phyloP scores from a whole-genome alignment of 176 grass and related monocot species.

The Saccharum officinarum region DNA sequence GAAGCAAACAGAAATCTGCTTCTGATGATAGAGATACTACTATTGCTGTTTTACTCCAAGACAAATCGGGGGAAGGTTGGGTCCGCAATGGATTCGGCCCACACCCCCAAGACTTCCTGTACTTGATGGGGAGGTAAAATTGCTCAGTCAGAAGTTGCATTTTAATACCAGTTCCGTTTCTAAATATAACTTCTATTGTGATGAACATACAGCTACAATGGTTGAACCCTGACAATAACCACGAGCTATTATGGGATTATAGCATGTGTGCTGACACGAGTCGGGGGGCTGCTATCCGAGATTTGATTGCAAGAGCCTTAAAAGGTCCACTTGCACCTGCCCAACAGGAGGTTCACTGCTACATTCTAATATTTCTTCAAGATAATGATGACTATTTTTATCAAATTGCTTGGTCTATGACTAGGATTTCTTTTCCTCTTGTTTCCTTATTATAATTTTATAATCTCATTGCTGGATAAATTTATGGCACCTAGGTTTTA shows the following conservation, averaged over 20 bases:
- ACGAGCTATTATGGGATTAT: slow-evolving; percentile 98
- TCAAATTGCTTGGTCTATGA: slow-evolving; percentile 20
- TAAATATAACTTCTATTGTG: slow-evolving; percentile 33
- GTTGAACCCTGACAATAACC: slow-evolving; percentile 93
- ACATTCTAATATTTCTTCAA: slow-evolving; percentile 50
- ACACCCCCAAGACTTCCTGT: slow-evolving; percentile 82
- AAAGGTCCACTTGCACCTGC: slow-evolving; percentile 93
- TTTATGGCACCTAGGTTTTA: slow-evolving; percentile 14
- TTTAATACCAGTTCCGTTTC: slow-evolving; percentile 2
- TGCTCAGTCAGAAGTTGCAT: slow-evolving; percentile 21
- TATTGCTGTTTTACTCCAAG: slow-evolving; percentile 67
- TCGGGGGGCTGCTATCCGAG: slow-evolving; percentile 83
- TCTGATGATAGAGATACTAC: slow-evolving; percentile 61
- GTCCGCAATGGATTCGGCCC: slow-evolving; percentile 88
- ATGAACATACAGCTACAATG: slow-evolving; percentile 68
- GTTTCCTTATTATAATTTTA: not conserved
- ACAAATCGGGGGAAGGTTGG: slow-evolving; percentile 54
- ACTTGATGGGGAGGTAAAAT: slow-evolving; percentile 86
- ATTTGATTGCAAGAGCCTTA: slow-evolving; percentile 93
- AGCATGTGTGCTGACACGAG: slow-evolving; percentile 96
- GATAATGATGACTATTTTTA: not conserved
- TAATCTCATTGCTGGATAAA: slow-evolving; percentile 21
- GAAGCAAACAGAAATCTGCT: slow-evolving; percentile 60
- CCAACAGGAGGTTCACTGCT: slow-evolving; percentile 94
- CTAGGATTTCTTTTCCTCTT: not conserved